Evolutionary conservation across 164 flowering plant genomes (phyloP).

Genomic region (Vitis labrusca): DNA sequence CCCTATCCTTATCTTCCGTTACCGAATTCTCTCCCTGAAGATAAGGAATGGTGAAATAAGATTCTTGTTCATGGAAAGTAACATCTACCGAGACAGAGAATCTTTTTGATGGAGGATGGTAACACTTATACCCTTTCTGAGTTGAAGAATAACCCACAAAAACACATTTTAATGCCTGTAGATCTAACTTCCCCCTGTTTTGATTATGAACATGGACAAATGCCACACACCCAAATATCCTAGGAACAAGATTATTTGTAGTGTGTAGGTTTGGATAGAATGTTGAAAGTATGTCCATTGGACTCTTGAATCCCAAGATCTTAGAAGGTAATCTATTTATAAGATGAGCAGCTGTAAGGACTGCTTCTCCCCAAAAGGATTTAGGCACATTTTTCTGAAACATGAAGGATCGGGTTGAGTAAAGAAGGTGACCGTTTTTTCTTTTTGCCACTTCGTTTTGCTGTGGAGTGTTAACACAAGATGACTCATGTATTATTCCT

Average conservation of each 20-base stretch:
- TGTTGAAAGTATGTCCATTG: not conserved
- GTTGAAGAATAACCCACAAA: too few relatives aligned
- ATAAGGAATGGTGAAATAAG: constrained; percentile 12
- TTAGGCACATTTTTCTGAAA: constrained; percentile 10
- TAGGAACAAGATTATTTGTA: constrained; percentile 12
- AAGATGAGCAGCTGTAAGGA: too few relatives aligned
- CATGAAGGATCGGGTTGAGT: not conserved
- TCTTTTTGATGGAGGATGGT: constrained; percentile 8
- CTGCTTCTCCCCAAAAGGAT: constrained; percentile 8
- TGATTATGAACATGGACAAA: constrained; percentile 15
- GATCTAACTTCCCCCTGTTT: constrained; percentile 14
- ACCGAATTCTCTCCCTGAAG: constrained; percentile 15
- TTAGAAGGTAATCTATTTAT: too few relatives aligned
- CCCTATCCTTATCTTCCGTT: constrained; percentile 10
- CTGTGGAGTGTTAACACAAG: too few relatives aligned
- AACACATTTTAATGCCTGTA: not conserved
- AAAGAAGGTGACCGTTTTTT: too few relatives aligned
- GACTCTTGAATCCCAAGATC: too few relatives aligned
- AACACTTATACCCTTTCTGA: too few relatives aligned
- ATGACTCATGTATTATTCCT: too few relatives aligned
- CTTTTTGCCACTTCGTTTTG: too few relatives aligned
- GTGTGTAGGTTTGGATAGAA: constrained; percentile 11
- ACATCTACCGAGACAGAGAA: constrained; percentile 12
- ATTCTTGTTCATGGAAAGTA: constrained; percentile 11
- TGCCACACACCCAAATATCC: not conserved